These are phyloP conservation scores for Phialophora tarda DNA, from an alignment of 2,329 filamentous ascomycete species.

Conservation along the genomic window DNA sequence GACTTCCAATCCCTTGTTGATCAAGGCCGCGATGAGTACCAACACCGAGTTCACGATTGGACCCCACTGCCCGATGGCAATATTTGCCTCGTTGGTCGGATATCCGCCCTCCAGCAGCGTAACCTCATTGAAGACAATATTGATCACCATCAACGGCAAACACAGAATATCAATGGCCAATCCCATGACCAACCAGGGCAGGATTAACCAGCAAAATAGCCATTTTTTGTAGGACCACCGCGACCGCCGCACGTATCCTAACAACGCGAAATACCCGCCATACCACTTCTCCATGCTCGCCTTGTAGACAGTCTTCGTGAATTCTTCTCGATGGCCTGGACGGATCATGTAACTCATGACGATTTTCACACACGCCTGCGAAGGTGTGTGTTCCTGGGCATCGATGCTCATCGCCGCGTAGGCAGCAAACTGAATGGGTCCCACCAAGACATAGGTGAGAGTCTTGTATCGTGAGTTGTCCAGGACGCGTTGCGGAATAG, in stretches of 20 bases:
- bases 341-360: conserved; percentile 39
- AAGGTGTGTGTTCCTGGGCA: conserved; percentile 35
- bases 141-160: conserved; percentile 38
- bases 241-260: conserved; percentile 35
- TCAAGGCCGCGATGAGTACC: conserved; percentile 39
- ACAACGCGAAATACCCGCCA: conserved; percentile 40
- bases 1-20: conserved; percentile 35
- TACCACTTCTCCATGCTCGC: conserved; percentile 39
- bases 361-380: conserved; percentile 30
- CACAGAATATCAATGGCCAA: conserved; percentile 39
- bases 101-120: conserved; percentile 35
- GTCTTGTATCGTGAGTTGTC: conserved; percentile 33
- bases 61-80: conserved; percentile 42
- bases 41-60: conserved; percentile 38
- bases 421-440: conserved; percentile 39
- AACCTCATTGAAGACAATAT: conserved; percentile 42
- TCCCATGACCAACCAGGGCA: conserved; percentile 39
- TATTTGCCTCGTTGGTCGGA: conserved; percentile 39
- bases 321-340: conserved; percentile 26
- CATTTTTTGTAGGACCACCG: conserved; percentile 26
- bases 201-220: conserved; percentile 20
- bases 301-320: conserved; percentile 40
- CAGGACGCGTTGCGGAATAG: conserved; percentile 36
- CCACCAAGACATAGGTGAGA: conserved; percentile 34
- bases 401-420: conserved; percentile 39